Conservation (phyloP, 768 basidiomycete genomes). For the Podaxis carcinomalis region DNA sequence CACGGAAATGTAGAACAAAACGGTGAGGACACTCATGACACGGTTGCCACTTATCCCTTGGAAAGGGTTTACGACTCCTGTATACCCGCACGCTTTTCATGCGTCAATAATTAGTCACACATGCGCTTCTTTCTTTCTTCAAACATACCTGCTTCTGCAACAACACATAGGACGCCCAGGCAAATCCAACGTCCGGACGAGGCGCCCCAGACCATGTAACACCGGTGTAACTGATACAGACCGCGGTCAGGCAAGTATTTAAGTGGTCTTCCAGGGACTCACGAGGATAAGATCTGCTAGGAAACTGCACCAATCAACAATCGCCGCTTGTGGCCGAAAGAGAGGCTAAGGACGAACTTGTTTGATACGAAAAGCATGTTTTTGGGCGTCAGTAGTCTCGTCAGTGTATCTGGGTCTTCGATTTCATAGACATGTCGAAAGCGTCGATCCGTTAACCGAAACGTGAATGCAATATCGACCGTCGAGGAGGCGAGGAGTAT, state of each 20-base stretch:
- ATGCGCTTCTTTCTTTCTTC: no score
- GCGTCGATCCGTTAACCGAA: not conserved
- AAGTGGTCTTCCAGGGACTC: not conserved
- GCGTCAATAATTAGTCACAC: no score
- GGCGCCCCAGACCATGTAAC: not conserved
- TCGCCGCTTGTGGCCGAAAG: not conserved
- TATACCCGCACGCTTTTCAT: no score
- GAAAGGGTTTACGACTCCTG: not conserved
- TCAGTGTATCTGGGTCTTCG: no score
- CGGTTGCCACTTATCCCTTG: not conserved
- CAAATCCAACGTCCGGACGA: not conserved
- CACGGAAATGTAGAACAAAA: not conserved
- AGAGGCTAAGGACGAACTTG: not conserved
- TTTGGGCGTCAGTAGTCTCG: not conserved
- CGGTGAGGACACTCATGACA: no score
- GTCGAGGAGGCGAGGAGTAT: not conserved
- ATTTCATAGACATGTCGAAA: no score
- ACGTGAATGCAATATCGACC: not conserved
- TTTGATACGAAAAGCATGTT: not conserved
- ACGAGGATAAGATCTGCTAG: not conserved
- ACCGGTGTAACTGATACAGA: not conserved
- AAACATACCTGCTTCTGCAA: not conserved
- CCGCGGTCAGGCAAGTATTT: not conserved
- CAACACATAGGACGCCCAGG: not conserved
- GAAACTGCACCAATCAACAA: not conserved